phyloP scores from a whole-genome alignment of 2,329 filamentous ascomycete species.

The Botrytis paeoniae region DNA sequence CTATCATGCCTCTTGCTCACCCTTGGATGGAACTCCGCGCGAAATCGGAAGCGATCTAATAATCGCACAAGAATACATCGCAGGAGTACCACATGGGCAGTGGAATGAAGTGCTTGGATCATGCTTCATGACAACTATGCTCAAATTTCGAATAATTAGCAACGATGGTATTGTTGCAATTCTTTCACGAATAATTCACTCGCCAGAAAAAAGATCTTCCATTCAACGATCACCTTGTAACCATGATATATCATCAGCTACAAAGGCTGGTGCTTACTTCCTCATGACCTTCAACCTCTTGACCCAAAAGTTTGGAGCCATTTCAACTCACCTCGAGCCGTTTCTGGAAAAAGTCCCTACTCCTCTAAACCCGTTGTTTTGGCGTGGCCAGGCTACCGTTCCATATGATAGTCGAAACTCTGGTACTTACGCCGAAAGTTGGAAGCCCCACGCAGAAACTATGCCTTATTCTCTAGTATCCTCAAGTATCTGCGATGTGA shows the following conservation, averaged over 20 bases:
- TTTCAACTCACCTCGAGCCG: constrained; percentile 1
- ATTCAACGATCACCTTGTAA: not conserved
- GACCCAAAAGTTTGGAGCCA: constrained; percentile 16
- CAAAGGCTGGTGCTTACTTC: not conserved
- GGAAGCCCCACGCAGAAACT: not conserved
- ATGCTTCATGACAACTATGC: not conserved
- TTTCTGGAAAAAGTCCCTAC: not conserved
- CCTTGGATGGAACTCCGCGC: not conserved
- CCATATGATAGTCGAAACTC: not conserved
- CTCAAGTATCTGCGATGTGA: not conserved
- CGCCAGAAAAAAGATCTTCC: not conserved
- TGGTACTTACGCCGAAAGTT: rapidly evolving
- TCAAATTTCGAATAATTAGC: not conserved
- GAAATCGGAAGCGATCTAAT: not conserved
- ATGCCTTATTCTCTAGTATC: not conserved
- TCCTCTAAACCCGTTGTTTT: not conserved
- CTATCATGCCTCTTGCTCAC: not conserved
- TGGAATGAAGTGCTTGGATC: not conserved
- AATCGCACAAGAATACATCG: not conserved
- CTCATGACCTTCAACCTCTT: constrained; percentile 23
- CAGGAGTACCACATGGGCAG: not conserved
- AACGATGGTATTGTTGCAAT: not conserved
- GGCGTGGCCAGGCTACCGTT: not conserved
- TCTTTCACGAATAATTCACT: not conserved
- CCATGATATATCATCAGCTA: not conserved